Conservation (phyloP, 2,329 filamentous ascomycete genomes). For the Colletotrichum musicola region DNA sequence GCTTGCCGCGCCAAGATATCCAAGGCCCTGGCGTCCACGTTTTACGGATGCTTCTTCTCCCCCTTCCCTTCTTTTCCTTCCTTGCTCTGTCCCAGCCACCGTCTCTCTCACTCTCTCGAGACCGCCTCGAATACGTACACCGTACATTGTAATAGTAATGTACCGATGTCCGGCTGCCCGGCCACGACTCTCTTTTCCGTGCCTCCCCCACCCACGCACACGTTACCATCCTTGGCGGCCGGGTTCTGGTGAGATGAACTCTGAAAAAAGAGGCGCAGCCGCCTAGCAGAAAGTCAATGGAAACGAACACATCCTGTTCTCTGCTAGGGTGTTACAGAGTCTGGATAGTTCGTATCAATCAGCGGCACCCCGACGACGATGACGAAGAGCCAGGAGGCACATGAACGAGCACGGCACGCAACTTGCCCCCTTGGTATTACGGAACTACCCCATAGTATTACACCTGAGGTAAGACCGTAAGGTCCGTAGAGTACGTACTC, state of each 20-base stretch:
- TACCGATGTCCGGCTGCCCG: not conserved
- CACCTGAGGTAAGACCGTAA: not conserved
- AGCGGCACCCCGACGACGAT: slow-evolving; percentile 16
- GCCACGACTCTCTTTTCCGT: not conserved
- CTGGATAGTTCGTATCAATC: slow-evolving; percentile 33
- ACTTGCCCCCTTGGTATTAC: not conserved
- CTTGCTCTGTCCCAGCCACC: not conserved
- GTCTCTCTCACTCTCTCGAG: too few species aligned
- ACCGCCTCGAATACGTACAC: too few species aligned
- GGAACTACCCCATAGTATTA: not conserved
- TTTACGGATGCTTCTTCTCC: not conserved
- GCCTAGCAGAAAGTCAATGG: slow-evolving; percentile 29
- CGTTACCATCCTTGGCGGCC: slow-evolving; percentile 15
- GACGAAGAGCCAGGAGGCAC: slow-evolving; percentile 5
- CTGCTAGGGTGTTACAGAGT: slow-evolving; percentile 35
- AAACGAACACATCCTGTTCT: slow-evolving; percentile 36
- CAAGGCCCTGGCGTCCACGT: not conserved
- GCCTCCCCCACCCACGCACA: slow-evolving; percentile 1
- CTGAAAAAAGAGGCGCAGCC: slow-evolving; percentile 25
- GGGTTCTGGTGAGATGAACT: slow-evolving; percentile 36
- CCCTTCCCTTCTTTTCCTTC: slow-evolving; percentile 1
- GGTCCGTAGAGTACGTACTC: too few species aligned
- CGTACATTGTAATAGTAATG: too few species aligned
- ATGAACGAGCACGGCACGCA: too few species aligned
- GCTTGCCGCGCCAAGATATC: slow-evolving; percentile 5